Base-by-base conservation (phyloP, 2,329 filamentous ascomycete species). In the Pseudocercospora eumusae region DNA sequence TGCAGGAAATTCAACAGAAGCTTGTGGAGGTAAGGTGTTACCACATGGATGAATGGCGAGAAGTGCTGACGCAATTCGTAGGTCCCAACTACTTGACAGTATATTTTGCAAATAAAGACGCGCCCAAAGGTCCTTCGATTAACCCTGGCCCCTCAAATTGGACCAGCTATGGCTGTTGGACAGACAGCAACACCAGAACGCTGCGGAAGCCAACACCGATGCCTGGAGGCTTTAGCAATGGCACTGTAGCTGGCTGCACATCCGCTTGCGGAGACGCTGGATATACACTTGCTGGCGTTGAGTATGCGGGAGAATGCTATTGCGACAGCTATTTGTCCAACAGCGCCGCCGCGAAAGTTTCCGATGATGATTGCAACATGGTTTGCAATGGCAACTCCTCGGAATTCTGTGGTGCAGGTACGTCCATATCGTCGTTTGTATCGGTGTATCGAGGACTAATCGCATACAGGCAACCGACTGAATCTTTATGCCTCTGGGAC, bases 231-330 rank as follows among this genome's bases (percentile, higher is more conserved):
- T 44, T 49, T 15, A 65, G 61, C 31, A 73, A 71, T 50, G 61
- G 63, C 52, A 70, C 70, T 4, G 69, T 73, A 11, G 69, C 69
- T 20, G 47, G 59, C 8, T 74, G 73, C 52, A 70, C 71, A 11
- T 57, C 62, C 28, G 65, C 68, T 45, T 75, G 74, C 50, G 57
- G 56, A 11, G 60, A 55, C 21, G 68, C 65, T 10, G 72, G 74
- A 1, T 76, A 73, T 58, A 57, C 54, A 2, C 33, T 75, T 18
- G 72, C 74, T 33, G 74, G 73, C 31, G 61, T 74, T 8, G 72
- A 75, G 45, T 75, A 69, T 40, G 73, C 71, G 31, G 70, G 69
- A 15, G 73, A 79, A 66, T 79, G 78, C 61, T 70, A 67, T 60
- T 73, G 71, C 56, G 73, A 72, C 23, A 70, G 70, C 44, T 70